Conservation (phyloP, 2,329 filamentous ascomycete species). For the Penicillium sp. region DNA sequence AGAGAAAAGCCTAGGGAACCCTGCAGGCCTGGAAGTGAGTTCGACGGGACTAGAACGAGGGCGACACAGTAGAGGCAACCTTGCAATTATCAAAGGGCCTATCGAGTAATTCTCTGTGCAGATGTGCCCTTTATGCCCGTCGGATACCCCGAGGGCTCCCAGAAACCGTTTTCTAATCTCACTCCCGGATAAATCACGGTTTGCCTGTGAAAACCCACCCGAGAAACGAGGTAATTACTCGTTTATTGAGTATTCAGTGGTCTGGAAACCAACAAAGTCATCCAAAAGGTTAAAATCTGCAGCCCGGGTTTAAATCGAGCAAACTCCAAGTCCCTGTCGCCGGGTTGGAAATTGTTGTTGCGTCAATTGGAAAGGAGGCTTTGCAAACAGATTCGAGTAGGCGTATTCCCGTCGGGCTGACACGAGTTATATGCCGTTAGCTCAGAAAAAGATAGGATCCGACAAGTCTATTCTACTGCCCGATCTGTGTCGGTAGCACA, state of each 20-base stretch:
- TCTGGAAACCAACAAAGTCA: not conserved
- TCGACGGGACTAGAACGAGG: not conserved
- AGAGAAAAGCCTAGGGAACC: not conserved
- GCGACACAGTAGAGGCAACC: not conserved
- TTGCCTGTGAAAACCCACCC: not conserved
- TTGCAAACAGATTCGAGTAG: not conserved
- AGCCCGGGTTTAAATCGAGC: not conserved
- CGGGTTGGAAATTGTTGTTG: too few relatives aligned
- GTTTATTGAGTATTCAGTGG: not conserved
- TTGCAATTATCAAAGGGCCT: not conserved
- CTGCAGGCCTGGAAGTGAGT: not conserved
- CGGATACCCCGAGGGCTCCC: too few relatives aligned
- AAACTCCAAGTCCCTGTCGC: not conserved
- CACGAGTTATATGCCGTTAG: not conserved
- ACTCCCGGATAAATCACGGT: not conserved
- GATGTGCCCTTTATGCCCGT: not conserved
- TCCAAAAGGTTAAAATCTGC: not conserved
- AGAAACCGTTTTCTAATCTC: too few relatives aligned
- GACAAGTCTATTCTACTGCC: not conserved
- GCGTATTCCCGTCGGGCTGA: not conserved
- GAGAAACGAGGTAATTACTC: not conserved
- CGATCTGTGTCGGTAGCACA: not conserved
- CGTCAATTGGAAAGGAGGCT: not conserved
- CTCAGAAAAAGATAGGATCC: not conserved
- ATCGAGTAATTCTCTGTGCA: not conserved